phyloP scores from a whole-genome alignment of 352 stramenopile genomes.

The Plasmopara viticola region DNA sequence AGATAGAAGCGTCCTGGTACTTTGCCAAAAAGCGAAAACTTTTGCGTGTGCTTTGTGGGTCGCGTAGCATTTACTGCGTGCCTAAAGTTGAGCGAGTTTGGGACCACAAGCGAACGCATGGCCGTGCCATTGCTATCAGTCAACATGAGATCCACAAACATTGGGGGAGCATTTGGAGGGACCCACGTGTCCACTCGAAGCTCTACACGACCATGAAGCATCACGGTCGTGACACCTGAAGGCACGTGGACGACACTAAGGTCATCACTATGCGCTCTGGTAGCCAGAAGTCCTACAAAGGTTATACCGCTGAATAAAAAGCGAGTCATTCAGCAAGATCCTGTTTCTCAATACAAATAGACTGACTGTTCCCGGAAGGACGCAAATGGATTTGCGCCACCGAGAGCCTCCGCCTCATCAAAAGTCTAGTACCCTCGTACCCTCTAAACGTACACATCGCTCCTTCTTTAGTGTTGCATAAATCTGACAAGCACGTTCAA shows the following conservation, averaged over 20 bases:
- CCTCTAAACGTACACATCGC: constrained; percentile 16
- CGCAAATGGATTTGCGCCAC: constrained; percentile 1
- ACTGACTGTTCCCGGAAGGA: background rate
- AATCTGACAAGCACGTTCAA: constrained; percentile 32
- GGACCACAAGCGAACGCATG: constrained; percentile 28
- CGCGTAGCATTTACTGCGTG: constrained; percentile 18
- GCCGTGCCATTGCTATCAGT: constrained; percentile 35
- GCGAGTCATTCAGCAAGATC: background rate
- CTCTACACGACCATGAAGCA: constrained; percentile 28
- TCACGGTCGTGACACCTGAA: constrained; percentile 41
- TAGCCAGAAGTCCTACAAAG: constrained; percentile 1
- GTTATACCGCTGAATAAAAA: constrained; percentile 5
- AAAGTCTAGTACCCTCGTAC: background rate
- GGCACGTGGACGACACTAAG: constrained; percentile 43
- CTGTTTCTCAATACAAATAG: background rate
- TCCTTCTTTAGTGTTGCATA: constrained; percentile 31
- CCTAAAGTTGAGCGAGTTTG: constrained; percentile 34
- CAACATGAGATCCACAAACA: constrained; percentile 42
- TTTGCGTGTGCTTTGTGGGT: constrained; percentile 21
- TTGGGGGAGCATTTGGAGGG: constrained; percentile 22
- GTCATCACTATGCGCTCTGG: constrained; percentile 4
- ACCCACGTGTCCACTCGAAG: constrained; percentile 45
- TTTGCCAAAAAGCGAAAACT: constrained; percentile 39
- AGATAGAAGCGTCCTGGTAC: constrained; percentile 48
- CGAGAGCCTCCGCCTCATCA: background rate